Conservation (phyloP, 371 early-diverging fungal genomes). For the Syncephalastrum sp. region DNA sequence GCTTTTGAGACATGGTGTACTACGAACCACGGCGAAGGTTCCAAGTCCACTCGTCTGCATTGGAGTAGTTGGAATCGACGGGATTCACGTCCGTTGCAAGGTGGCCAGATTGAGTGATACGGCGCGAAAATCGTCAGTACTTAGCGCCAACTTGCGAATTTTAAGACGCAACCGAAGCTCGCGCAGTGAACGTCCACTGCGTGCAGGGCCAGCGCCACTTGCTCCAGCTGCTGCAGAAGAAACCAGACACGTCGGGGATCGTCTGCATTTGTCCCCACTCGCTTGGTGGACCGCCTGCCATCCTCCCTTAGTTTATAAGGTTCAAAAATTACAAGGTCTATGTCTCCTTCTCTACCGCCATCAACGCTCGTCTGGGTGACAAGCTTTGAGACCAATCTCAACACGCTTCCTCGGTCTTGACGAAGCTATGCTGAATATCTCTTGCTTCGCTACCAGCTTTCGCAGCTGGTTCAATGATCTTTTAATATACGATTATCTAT, state of each 20-base stretch:
- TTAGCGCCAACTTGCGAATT: conserved; percentile 64
- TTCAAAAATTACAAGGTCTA: conserved; percentile 44
- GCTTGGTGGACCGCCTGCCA: conserved; percentile 77
- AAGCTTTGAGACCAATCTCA: conserved; percentile 82
- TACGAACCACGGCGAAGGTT: conserved; percentile 22
- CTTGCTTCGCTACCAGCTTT: conserved; percentile 60
- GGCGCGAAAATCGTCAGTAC: conserved; percentile 51
- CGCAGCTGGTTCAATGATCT: conserved; percentile 64
- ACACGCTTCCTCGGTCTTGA: conserved; percentile 58
- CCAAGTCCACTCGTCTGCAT: conserved; percentile 45
- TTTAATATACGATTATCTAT: conserved; percentile 55
- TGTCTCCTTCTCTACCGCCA: conserved; percentile 64
- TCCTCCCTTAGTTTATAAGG: conserved; percentile 60
- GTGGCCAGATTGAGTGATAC: conserved; percentile 42
- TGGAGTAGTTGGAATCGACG: conserved; percentile 91
- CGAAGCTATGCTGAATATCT: conserved; percentile 55
- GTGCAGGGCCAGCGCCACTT: conserved; percentile 79
- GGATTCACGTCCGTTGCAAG: conserved; percentile 53
- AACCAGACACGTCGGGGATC: conserved; percentile 11
- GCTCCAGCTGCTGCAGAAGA: conserved; percentile 45
- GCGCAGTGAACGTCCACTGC: conserved; percentile 83
- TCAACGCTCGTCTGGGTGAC: conserved; percentile 53
- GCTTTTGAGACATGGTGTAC: conserved; percentile 28
- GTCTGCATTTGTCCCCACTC: conserved; percentile 80
- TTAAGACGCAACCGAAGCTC: conserved; percentile 71